Conservation (phyloP, 2,329 filamentous ascomycete species). For the Claviceps quebecensis region DNA sequence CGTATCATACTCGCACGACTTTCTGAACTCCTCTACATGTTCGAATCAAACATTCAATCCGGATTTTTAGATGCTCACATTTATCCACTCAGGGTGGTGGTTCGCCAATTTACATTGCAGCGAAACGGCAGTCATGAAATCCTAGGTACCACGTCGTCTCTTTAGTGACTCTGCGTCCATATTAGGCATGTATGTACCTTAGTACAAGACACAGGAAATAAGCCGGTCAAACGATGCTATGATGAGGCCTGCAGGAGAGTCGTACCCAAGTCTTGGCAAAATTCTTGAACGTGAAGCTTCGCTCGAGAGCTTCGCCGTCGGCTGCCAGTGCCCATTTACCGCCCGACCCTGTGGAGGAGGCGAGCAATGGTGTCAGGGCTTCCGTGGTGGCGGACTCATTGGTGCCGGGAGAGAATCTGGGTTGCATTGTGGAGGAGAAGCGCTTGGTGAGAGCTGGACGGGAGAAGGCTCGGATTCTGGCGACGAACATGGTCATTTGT, state of each 20-base stretch:
- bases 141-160: conserved; percentile 25
- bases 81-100: conserved; percentile 67
- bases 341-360: conserved; percentile 15
- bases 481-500: not conserved
- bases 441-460: not conserved
- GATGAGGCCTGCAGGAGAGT: too few relatives aligned
- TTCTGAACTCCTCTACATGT: too few relatives aligned
- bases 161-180: not conserved
- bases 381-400: conserved; percentile 24
- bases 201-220: too few relatives aligned
- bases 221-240: too few relatives aligned
- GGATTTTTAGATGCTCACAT: conserved; percentile 30
- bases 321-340: conserved; percentile 36
- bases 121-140: conserved; percentile 62
- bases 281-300: conserved; percentile 48
- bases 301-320: conserved; percentile 41
- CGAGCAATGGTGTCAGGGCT: conserved; percentile 26
- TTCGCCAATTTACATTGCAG: conserved; percentile 52
- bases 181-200: too few relatives aligned
- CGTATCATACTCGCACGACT: too few relatives aligned
- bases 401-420: conserved; percentile 31
- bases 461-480: not conserved
- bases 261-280: conserved; percentile 52
- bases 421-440: conserved; percentile 13
- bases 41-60: too few relatives aligned